These are phyloP conservation scores for Choiromyces venosus DNA, from an alignment of 495 filamentous ascomycete genomes.

Conservation along the genomic window DNA sequence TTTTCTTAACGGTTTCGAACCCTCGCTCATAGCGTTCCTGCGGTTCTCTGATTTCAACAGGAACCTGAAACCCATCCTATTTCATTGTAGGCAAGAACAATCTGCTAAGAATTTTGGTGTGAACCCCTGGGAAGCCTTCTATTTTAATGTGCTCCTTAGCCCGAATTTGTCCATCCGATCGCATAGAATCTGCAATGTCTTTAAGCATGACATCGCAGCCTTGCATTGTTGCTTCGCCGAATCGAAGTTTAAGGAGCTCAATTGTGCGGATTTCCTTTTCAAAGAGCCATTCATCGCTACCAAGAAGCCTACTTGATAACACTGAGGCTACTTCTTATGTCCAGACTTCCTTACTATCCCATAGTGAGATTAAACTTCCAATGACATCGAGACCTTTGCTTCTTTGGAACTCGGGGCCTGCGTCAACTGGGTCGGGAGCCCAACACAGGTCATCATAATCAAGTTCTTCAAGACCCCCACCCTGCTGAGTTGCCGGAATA, in stretches of 20 bases:
- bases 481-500: conserved; percentile 29
- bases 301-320: conserved; percentile 73
- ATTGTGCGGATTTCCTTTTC: conserved; percentile 58
- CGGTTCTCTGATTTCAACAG: conserved; percentile 55
- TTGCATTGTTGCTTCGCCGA: conserved; percentile 78
- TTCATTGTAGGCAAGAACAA: conserved; percentile 89
- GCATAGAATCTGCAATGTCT: conserved; percentile 80
- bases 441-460: conserved; percentile 89
- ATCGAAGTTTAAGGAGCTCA: conserved; percentile 79
- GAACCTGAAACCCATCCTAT: conserved; percentile 68
- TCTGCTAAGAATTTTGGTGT: conserved; percentile 81
- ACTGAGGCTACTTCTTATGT: conserved; percentile 87
- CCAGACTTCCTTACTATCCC: conserved; percentile 80
- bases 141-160: conserved; percentile 45
- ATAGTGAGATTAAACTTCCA: conserved; percentile 76
- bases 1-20: conserved; percentile 73
- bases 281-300: conserved; percentile 51
- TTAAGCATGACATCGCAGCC: conserved; percentile 94
- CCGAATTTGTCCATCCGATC: conserved; percentile 61
- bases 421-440: conserved; percentile 88
- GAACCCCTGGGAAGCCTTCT: conserved; percentile 44
- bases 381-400: conserved; percentile 90
- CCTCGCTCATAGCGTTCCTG: conserved; percentile 66
- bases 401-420: conserved; percentile 81
- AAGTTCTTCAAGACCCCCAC: conserved; percentile 53